phyloP scores from a whole-genome alignment of 163 green algal genomes.

The Scenedesmus sp. region DNA sequence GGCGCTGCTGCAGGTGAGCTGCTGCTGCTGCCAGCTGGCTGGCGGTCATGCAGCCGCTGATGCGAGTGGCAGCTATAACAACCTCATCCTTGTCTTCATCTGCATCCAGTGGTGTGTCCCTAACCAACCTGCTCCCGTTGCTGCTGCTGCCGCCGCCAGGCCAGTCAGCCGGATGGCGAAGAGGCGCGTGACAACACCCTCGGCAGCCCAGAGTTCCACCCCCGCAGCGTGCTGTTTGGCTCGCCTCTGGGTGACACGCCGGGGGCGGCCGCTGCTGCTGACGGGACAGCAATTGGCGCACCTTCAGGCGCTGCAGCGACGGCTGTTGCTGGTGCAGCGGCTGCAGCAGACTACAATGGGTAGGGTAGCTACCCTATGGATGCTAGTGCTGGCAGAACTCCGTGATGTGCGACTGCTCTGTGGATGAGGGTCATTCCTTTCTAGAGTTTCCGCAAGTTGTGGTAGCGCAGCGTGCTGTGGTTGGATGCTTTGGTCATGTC shows the following conservation, averaged over 20 bases:
- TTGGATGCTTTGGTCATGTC: not conserved
- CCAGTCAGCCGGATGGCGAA: conserved; percentile 28
- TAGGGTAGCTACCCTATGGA: not conserved
- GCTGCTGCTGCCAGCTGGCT: not conserved
- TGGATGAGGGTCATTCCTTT: not conserved
- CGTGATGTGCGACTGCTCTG: not conserved
- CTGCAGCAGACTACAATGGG: not conserved
- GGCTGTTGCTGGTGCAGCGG: not conserved
- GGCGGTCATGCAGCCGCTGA: not conserved
- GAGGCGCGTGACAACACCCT: not conserved
- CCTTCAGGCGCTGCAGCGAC: not conserved
- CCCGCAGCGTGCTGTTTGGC: not conserved
- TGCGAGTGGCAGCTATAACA: not conserved
- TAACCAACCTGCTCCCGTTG: not conserved
- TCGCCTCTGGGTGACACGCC: not conserved
- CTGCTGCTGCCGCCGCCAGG: conserved; percentile 19
- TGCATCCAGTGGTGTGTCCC: not conserved
- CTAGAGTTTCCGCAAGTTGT: not conserved
- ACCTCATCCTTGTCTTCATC: not conserved
- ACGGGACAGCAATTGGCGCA: not conserved
- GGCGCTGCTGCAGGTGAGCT: conserved; percentile 48
- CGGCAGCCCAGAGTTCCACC: conserved; percentile 8
- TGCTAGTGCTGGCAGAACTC: not conserved
- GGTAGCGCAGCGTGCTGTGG: not conserved
- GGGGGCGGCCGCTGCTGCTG: not conserved